Evolutionary conservation across 495 filamentous ascomycete genomes (phyloP), one percentile per base, ranked within the genome.

Genomic region (Penicillium maclennaniae): DNA sequence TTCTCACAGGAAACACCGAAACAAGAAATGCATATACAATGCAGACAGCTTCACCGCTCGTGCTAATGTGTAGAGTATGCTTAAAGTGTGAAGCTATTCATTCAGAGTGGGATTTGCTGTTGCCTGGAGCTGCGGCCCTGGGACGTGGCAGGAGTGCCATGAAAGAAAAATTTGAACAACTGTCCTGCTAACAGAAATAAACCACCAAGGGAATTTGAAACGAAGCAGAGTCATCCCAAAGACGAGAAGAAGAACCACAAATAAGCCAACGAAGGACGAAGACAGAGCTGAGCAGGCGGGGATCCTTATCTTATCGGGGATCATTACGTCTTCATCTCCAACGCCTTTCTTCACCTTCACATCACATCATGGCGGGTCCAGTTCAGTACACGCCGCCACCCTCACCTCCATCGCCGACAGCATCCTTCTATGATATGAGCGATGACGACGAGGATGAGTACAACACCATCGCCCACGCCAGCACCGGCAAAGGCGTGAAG

Each of bases 391-490:
- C 74, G 16, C 71, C 72, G 56, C 72, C 74, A 46, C 62, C 74
- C 9, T 71, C 73, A 40, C 81, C 82, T 34, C 76, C 80, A 6
- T 97, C 93, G 20, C 91, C 95, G 6, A 78, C 89, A 1, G 91
- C 87, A 15, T 96, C 91, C 55, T 95, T 91, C 77, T 97, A 96
- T 80, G 93, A 92, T 61, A 79, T 97, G 75, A 96, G 91, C 69
- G 93, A 98, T 71, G 91, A 95, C 55, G 91, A 96, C 43, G 95
- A 98, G 70, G 86, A 84, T 57, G 93, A 91, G 57, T 98, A 98
- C 72, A 89, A 92, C 66, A 97, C 92, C 20, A 93, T 98, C 69
- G 89, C 90, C 9, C 90, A 95, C 67, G 84, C 85, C 14, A 81
- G 76, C 48, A 83, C 87, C 1, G 86, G 88, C 2, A 82, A 84